Evolutionary conservation across 2,329 filamentous ascomycete genomes (phyloP).

Genomic region (Simplicillium aogashimaense): DNA sequence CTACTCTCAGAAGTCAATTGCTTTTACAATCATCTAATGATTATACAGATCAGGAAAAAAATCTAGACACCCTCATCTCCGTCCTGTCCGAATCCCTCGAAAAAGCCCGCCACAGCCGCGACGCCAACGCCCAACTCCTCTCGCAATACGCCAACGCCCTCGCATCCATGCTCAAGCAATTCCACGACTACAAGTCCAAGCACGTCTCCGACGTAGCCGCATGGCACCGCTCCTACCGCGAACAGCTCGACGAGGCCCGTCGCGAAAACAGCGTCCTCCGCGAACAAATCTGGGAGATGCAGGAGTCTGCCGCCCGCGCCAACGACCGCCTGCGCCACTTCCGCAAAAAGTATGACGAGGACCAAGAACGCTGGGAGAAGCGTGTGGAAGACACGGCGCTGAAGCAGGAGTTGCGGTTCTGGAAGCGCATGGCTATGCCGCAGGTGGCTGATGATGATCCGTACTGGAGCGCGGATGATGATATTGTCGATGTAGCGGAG

Average conservation of each 20-base stretch:
- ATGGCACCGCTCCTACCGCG: constrained; percentile 56
- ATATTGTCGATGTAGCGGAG: constrained; percentile 50
- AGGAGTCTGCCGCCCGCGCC: constrained; percentile 46
- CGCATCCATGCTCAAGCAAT: constrained; percentile 48
- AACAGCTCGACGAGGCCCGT: constrained; percentile 54
- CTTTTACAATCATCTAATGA: constrained; percentile 1
- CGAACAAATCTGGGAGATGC: constrained; percentile 59
- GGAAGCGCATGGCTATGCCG: constrained; percentile 58
- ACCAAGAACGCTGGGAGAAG: constrained; percentile 42
- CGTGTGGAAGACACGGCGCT: constrained; percentile 40
- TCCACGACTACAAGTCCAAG: constrained; percentile 56
- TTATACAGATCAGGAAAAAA: constrained; percentile 41
- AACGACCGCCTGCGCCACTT: constrained; percentile 49
- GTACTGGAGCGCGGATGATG: constrained; percentile 56
- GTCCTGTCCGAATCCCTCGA: constrained; percentile 53
- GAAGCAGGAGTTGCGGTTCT: constrained; percentile 52
- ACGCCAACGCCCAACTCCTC: constrained; percentile 49
- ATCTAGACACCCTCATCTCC: constrained; percentile 52
- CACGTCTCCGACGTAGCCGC: constrained; percentile 51
- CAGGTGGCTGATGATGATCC: constrained; percentile 48
- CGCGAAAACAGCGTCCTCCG: constrained; percentile 53
- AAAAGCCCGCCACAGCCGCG: constrained; percentile 48
- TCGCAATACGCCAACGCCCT: constrained; percentile 48
- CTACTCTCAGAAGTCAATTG: background rate
- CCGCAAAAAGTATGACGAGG: constrained; percentile 44